Evolutionary conservation across 2,329 filamentous ascomycete genomes (phyloP).

Genomic region (Pestalotiopsis fici): DNA sequence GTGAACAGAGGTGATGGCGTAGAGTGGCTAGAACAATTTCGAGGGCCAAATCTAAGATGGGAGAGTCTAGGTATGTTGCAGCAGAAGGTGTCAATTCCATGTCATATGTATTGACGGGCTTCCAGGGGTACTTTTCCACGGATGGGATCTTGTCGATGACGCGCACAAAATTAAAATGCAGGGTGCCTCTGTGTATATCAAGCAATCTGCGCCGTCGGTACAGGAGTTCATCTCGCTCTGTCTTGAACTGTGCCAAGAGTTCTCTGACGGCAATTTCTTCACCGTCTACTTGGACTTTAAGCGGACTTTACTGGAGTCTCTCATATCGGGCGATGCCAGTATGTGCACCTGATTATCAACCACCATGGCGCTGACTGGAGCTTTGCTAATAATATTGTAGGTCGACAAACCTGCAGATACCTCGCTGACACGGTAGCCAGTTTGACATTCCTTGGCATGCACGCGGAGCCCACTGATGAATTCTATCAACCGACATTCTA

Average conservation of each 20-base stretch:
- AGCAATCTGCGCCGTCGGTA: constrained; percentile 11
- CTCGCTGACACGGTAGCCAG: constrained; percentile 25
- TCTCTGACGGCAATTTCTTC: constrained; percentile 25
- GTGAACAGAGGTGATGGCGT: not conserved
- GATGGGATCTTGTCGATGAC: constrained; percentile 20
- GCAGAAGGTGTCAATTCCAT: not conserved
- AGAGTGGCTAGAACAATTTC: constrained; percentile 7
- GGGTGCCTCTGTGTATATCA: constrained; percentile 3
- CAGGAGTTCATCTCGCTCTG: constrained; percentile 24
- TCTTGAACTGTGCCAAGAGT: constrained; percentile 25
- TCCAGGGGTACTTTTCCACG: constrained; percentile 10
- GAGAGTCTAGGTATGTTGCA: not conserved
- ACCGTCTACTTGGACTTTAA: constrained; percentile 20
- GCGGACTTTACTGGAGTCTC: constrained; percentile 18
- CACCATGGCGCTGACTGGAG: not conserved
- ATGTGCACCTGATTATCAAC: constrained; percentile 10
- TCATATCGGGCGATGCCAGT: constrained; percentile 26
- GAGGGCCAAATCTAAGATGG: constrained; percentile 6
- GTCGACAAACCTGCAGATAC: constrained; percentile 22
- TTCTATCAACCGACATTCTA: constrained; percentile 19
- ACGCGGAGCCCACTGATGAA: constrained; percentile 44
- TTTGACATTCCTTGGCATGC: constrained; percentile 50
- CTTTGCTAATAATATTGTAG: not conserved
- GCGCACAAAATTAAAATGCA: not conserved
- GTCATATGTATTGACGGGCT: not conserved